Conservation (phyloP, 2,329 filamentous ascomycete genomes). For the Knoxdaviesia proteae region DNA sequence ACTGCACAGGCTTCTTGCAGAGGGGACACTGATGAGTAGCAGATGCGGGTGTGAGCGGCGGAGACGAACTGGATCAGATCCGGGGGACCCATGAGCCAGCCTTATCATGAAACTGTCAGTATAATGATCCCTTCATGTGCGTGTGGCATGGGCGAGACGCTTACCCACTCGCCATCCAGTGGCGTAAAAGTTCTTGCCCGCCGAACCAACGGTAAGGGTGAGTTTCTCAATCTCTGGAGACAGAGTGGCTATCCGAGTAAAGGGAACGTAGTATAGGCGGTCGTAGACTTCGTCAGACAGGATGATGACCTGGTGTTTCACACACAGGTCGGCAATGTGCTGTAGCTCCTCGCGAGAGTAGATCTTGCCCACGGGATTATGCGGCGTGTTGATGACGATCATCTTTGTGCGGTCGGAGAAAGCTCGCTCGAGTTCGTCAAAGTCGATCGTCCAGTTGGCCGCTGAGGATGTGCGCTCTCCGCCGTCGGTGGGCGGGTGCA, state of each 20-base stretch:
- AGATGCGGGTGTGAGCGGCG: slow-evolving; percentile 87
- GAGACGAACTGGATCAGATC: slow-evolving; percentile 80
- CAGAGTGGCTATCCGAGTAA: slow-evolving; percentile 77
- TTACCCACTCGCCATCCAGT: slow-evolving; percentile 78
- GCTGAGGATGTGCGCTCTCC: slow-evolving; percentile 64
- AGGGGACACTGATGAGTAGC: slow-evolving; percentile 82
- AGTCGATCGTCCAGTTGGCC: slow-evolving; percentile 72
- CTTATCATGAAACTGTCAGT: slow-evolving; percentile 11
- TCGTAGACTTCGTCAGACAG: slow-evolving; percentile 90
- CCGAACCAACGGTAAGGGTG: slow-evolving; percentile 85
- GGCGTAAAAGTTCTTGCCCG: slow-evolving; percentile 95
- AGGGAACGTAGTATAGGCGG: slow-evolving; percentile 82
- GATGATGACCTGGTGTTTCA: slow-evolving; percentile 87
- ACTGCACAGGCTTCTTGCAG: slow-evolving; percentile 88
- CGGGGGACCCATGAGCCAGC: slow-evolving; percentile 79
- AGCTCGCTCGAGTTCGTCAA: slow-evolving; percentile 58
- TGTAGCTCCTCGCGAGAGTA: slow-evolving; percentile 69
- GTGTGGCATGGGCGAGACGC: slow-evolving; percentile 6
- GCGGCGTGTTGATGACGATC: slow-evolving; percentile 72
- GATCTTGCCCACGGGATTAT: slow-evolving; percentile 95
- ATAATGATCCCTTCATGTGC: not conserved
- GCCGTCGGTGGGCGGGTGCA: slow-evolving; percentile 71
- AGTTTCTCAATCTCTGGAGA: slow-evolving; percentile 75
- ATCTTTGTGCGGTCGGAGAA: slow-evolving; percentile 83
- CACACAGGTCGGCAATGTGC: slow-evolving; percentile 68